Conservation (phyloP, 108 stramenopile species). For the Nitzschia sp. region DNA sequence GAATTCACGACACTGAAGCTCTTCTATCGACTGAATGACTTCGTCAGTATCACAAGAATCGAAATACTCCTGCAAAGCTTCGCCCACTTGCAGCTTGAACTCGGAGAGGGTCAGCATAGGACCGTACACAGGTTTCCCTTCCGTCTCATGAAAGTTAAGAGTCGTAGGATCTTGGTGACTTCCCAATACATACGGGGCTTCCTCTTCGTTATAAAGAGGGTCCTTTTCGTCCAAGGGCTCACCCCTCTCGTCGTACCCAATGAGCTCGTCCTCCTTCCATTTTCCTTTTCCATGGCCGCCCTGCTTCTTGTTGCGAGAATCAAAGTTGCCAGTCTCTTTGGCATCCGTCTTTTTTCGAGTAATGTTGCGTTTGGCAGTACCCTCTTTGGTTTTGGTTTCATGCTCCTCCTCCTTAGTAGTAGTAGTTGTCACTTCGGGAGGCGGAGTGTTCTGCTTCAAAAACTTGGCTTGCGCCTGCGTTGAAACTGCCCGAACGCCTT, state of each 20-base stretch:
- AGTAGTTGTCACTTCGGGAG: not conserved
- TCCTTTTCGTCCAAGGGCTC: slow-evolving; percentile 70
- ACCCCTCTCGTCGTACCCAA: slow-evolving; percentile 28
- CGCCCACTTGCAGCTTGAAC: slow-evolving; percentile 80
- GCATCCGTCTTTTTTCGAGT: slow-evolving; percentile 77
- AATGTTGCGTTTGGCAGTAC: slow-evolving; percentile 78
- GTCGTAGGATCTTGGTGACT: slow-evolving; percentile 54
- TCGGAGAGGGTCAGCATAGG: slow-evolving; percentile 81
- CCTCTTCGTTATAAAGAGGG: slow-evolving; percentile 79
- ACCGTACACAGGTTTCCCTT: slow-evolving; percentile 65
- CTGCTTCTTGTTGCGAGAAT: slow-evolving; percentile 77
- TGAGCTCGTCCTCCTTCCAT: slow-evolving; percentile 57
- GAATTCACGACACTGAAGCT: slow-evolving; percentile 73
- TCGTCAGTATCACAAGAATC: slow-evolving; percentile 80
- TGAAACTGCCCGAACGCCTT: slow-evolving; percentile 70
- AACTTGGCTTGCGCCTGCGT: slow-evolving; percentile 58
- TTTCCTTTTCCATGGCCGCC: slow-evolving; percentile 82
- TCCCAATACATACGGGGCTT: slow-evolving; percentile 57
- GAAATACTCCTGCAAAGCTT: slow-evolving; percentile 71
- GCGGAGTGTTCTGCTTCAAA: slow-evolving; percentile 25
- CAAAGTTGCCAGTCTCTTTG: slow-evolving; percentile 54
- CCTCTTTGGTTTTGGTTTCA: slow-evolving; percentile 72
- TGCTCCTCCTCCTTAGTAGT: slow-evolving; percentile 36
- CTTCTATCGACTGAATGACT: slow-evolving; percentile 72
- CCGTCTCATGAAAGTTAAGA: slow-evolving; percentile 21